Evolutionary conservation across 148 eudicot species (phyloP).

Genomic region (Bassia scoparia): DNA sequence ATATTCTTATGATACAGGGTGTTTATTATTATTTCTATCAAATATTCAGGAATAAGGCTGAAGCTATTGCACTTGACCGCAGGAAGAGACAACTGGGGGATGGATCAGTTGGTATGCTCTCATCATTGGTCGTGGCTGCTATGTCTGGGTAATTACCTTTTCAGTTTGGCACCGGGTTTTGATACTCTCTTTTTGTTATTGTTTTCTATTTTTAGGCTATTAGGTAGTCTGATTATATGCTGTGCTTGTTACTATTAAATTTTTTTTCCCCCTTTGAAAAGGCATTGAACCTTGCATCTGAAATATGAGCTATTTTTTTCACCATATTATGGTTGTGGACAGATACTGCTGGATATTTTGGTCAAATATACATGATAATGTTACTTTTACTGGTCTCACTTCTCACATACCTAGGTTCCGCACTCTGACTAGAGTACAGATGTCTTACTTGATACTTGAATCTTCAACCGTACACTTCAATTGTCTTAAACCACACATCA

Average conservation of each 20-base stretch:
- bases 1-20: conserved; percentile 75
- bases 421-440: no score
- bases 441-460: no score
- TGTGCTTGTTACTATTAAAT: background rate
- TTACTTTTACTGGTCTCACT: no score
- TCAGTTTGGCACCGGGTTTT: conserved; percentile 1
- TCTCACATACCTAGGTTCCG: no score
- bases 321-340: background rate
- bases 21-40: conserved; percentile 99
- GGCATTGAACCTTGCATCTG: background rate
- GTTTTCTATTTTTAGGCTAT: background rate
- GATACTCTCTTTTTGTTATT: background rate
- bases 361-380: no score
- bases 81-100: conserved; percentile 75
- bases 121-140: conserved; percentile 92
- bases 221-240: background rate
- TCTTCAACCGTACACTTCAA: background rate
- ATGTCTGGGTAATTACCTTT: conserved; percentile 68
- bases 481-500: background rate
- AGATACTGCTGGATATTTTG: no score
- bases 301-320: background rate
- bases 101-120: conserved; percentile 97
- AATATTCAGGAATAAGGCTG: conserved; percentile 95
- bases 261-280: background rate
- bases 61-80: conserved; percentile 68